Evolutionary conservation across 2,329 filamentous ascomycete species (phyloP), one percentile per base, ranked within the genome.

Genomic region (Exserohilum rostratum): DNA sequence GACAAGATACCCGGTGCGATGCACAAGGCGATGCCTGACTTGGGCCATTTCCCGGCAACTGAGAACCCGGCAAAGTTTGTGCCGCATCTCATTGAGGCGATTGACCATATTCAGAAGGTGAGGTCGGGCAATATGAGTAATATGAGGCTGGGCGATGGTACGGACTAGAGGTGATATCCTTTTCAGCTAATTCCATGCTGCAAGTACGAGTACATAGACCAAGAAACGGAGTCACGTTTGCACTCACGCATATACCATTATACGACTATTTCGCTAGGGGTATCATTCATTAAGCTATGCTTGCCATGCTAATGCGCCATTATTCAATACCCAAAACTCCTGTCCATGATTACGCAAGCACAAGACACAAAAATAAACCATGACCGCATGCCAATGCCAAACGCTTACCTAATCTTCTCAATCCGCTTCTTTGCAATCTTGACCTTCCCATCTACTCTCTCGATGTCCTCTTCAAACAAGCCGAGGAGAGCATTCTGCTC

Each of bases 401-500:
- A 15, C 25, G 0, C 27, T 56, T 48, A 76, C 11, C 66, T 69
- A 46, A 92, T 86, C 78, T 88, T 89, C 70, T 81, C 83, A 54
- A 87, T 83, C 53, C 89, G 83, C 66, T 87, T 86, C 78, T 89
- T 91, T n/a, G 87, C 90, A 56, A 93, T 85, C 57, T 83, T 81
- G 52, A 93, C 76, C 82, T 93, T 93, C 57, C 82, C 82, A 38
- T 83, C 80, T 13, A 91, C 79, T 5, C 87, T 79, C 50, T 87
- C 85, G 2, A 83, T 82, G 74, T 92, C 88, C 50, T 86, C 79
- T 59, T 88, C 87, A 57, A 92, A 70, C 61, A 85, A 74, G 11
- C 85, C 83, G 27, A 95, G 78, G 83, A 91, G 85, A 1, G 79
- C 84, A 90, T 86, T 89, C 78, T 93, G 90, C 61, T 85, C 76